These are phyloP conservation scores for Ascoidea asiatica DNA, from an alignment of 805 yeast genomes.

Conservation along the genomic window DNA sequence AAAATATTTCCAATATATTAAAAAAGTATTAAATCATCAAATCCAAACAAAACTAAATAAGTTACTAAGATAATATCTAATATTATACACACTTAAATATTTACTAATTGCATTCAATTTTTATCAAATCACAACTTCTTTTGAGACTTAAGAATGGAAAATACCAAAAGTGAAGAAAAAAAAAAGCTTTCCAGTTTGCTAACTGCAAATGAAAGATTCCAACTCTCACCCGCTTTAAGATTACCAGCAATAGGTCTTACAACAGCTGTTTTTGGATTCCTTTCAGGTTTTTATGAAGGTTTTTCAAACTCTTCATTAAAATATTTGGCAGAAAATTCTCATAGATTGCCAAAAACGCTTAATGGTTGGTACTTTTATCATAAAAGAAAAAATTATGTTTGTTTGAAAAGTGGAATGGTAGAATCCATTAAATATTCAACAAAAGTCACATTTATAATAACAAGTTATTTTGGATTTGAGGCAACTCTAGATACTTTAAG, in stretches of 20 bases:
- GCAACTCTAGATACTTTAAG: constrained; percentile 40
- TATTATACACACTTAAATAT: too few species aligned
- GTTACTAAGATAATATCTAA: too few species aligned
- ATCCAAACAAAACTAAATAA: too few species aligned
- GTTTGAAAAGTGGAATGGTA: constrained; percentile 40
- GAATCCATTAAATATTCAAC: constrained; percentile 29
- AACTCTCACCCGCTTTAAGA: constrained; percentile 33
- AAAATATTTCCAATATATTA: too few species aligned
- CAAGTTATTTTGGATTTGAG: constrained; percentile 46
- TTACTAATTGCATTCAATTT: too few species aligned
- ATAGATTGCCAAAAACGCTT: constrained; percentile 59
- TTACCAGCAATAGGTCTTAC: constrained; percentile 26
- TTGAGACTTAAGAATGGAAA: too few species aligned
- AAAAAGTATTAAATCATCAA: too few species aligned
- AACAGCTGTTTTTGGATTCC: constrained; percentile 29
- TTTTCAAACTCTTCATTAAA: constrained; percentile 39
- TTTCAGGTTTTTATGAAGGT: constrained; percentile 49
- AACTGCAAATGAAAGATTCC: constrained; percentile 32
- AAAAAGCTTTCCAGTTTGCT: too few species aligned
- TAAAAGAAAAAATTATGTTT: constrained; percentile 67
- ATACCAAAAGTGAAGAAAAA: too few species aligned
- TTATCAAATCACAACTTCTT: too few species aligned
- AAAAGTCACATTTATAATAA: constrained; percentile 30
- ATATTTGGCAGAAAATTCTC: constrained; percentile 71
- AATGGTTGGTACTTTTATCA: constrained; percentile 88